Percentiles rank a stretch among this genome's conserved stretches.
Conservation (phyloP, 192 early-diverging fungal species). For the Piromyces finnis region DNA sequence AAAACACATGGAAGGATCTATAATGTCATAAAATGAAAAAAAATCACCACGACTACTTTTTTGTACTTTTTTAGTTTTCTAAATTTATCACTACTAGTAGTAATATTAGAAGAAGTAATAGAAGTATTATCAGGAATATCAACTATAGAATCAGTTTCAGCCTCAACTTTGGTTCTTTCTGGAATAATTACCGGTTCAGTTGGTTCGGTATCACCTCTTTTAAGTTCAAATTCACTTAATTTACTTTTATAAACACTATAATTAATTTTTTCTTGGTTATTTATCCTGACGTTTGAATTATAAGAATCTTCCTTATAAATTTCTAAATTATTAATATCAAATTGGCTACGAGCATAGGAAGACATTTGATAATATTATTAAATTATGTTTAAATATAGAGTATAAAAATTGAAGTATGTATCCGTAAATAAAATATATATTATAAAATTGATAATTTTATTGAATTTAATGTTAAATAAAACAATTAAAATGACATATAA, state of each 20-base stretch:
- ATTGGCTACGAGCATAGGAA: neutral
- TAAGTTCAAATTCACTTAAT: neutral
- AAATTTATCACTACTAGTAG: neutral
- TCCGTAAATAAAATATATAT: no score
- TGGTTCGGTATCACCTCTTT: neutral
- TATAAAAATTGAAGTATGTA: no score
- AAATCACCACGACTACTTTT: neutral
- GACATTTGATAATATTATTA: neutral
- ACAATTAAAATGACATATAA: no score
- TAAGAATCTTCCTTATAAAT: neutral
- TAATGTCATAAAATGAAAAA: neutral
- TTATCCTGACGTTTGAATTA: neutral
- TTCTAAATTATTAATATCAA: neutral
- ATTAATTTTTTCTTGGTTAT: neutral
- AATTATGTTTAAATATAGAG: no score
- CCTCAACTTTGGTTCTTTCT: neutral
- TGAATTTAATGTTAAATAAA: no score
- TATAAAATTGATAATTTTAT: no score
- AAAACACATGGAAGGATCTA: conserved; percentile 1
- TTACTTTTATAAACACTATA: neutral
- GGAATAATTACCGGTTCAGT: neutral
- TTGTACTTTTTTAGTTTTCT: neutral
- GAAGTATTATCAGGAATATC: neutral
- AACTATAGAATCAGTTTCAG: neutral
- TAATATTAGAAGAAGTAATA: neutral